phyloP scores from a whole-genome alignment of 192 early-diverging fungal genomes.

The Gonapodya sp. region DNA sequence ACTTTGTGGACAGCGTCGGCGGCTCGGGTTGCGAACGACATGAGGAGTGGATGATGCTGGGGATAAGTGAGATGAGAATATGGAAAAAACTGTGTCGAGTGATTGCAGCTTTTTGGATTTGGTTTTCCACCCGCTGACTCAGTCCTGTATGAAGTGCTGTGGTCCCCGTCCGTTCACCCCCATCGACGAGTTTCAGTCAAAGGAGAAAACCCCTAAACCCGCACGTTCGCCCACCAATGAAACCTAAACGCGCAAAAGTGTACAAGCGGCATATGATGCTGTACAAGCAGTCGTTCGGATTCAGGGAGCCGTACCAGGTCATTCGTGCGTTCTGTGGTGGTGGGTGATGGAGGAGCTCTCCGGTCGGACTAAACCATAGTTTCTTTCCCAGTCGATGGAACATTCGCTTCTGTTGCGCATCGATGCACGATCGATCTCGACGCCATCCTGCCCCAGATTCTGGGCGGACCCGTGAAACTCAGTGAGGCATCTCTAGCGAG shows the following conservation, averaged over 20 bases:
- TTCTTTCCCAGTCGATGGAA: slow-evolving; percentile 56
- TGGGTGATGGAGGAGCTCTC: neutral
- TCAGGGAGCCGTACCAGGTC: slow-evolving; percentile 88
- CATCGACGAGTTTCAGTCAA: too few relatives aligned
- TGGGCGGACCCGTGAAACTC: slow-evolving; percentile 55
- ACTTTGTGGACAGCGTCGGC: neutral
- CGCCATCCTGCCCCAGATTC: slow-evolving; percentile 48
- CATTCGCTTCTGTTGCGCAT: slow-evolving; percentile 63
- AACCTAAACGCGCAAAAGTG: slow-evolving; percentile 68
- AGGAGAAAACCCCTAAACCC: neutral
- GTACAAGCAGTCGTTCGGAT: slow-evolving; percentile 72
- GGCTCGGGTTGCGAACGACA: neutral
- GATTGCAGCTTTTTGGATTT: too few relatives aligned
- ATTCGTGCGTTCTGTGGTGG: slow-evolving; percentile 36
- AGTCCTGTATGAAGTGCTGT: neutral
- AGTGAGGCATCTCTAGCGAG: slow-evolving; percentile 40
- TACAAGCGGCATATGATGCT: slow-evolving; percentile 73
- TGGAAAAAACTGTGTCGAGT: too few relatives aligned
- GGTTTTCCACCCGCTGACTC: too few relatives aligned
- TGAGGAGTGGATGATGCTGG: neutral
- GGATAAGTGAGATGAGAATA: neutral
- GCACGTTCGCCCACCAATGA: slow-evolving; percentile 41
- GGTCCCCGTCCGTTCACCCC: too few relatives aligned
- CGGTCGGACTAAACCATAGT: slow-evolving; percentile 5
- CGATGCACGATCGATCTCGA: slow-evolving; percentile 52